Base-by-base conservation (phyloP, 345 rosid genomes). In the Rhodamnia argentea region DNA sequence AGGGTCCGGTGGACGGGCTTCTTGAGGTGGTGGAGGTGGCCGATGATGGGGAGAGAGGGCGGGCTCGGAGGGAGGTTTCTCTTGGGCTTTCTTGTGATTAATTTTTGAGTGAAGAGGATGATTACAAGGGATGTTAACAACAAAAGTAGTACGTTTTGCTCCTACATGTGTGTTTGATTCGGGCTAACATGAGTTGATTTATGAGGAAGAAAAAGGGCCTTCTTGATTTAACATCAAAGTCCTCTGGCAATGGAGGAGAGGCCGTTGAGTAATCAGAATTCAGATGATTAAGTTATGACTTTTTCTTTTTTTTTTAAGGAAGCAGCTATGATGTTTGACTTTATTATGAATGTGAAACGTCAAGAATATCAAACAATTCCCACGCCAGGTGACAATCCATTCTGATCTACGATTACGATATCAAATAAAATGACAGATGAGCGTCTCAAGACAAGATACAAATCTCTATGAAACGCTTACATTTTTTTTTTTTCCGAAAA, bases 21-120 rank as follows among this genome's bases (percentile, higher is more conserved):
- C 57, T 88, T 85, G 16, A 85, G 83, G 76, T 60, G 83, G 59
- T 83, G 87, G 26, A 88, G 87, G 76, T 86, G 89, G 2, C 74
- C 85, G 44, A 88, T 22, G 86, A 86, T n/a, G 82, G 92, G 87
- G 23, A 88, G 40, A 52, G 64, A 3, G 26, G 87, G 23, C 26
- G 90, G 83, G 86, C 86, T 52, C 26, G 85, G 85, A 32, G 87
- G 88, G 47, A 5, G 58, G 40, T 51, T 82, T 40, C 44, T 84
- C 58, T 54, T 10, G 60, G n/a, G 11, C 13, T 24, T 57, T 11
- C 27, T 11, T 2, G 14, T 10, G 60, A 57, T 10, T 24, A 57
- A 57, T 57, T 23, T 57, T 9, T 4, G 0, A 2, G 60, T 57
- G 27, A 57, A 24, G 13, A 57, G 6, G 27, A 24, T 57, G 27